Evolutionary conservation across 2,329 filamentous ascomycete genomes (phyloP), one percentile per base, ranked within the genome.

Genomic region (Cryphonectria naterciae): DNA sequence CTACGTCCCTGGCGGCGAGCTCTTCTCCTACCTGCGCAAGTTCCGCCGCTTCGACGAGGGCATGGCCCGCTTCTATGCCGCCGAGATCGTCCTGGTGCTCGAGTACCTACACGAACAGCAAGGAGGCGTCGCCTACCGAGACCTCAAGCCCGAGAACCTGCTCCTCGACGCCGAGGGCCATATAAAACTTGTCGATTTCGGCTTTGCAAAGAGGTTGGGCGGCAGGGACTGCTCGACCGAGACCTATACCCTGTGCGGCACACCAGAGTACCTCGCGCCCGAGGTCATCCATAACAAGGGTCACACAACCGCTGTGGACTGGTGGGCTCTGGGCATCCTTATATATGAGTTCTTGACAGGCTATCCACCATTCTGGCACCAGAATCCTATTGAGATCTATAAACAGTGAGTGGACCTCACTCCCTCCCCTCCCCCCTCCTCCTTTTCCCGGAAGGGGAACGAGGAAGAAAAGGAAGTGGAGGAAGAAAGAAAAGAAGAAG

Each of bases 381-480:
- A 93, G 74, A 95, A 94, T 74, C 93, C 93, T 1, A 93, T 95
- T 74, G 93, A 95, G 79, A 95, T 95, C 71, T 95, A 95, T 81
- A 93, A 94, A 79, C 89, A 92, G 89, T 91, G 76, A 75, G 87
- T 61, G n/a, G 25, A 4, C 2, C n/a, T n/a, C n/a, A n/a, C 61
- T 56, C 52, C 39, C 22, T 28, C 15, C 15, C 37, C 19, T 7
- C 58, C 22, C 39, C 43, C 15, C 52, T 37, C 3, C 32, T 32
- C 39, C 46, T 37, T 25, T 52, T 28, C 62, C 35, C 37, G 4
- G 19, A 35, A 4, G 5, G 8, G 28, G 4, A 19, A 41, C 4
- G 56, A 63, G 2, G 37, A 5, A 32, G 22, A 60, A 32, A 60
- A 41, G 60, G 35, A 11, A n/a, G 19, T n/a, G n/a, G n/a, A n/a